phyloP scores from a whole-genome alignment of 257 asterid species.

The Solanum phureja region DNA sequence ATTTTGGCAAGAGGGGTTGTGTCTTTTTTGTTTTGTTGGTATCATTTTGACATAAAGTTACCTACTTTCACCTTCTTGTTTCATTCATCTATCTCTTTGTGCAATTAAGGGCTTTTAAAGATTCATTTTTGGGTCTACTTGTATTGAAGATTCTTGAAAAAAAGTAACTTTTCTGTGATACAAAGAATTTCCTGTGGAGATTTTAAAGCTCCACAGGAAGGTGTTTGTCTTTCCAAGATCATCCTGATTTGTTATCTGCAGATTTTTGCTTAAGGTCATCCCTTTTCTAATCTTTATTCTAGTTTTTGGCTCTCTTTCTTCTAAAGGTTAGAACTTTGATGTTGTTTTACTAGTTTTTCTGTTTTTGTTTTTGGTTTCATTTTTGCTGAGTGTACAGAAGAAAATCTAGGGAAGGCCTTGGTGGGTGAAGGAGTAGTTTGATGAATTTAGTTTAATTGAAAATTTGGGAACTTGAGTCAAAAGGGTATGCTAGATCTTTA shows the following conservation, averaged over 20 bases:
- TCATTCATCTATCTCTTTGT: not conserved
- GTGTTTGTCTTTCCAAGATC: not conserved
- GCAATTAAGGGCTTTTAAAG: not conserved
- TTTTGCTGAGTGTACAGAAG: not conserved
- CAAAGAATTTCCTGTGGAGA: not conserved
- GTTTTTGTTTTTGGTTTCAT: not conserved
- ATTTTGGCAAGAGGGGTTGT: not conserved
- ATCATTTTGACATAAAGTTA: not conserved
- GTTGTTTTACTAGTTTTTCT: not conserved
- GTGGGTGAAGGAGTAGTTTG: not conserved
- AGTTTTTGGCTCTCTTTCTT: not conserved
- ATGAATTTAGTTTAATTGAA: not conserved
- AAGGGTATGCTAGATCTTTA: slow-evolving; percentile 19
- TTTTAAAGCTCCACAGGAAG: not conserved
- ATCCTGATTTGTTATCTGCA: not conserved
- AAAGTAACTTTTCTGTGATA: not conserved
- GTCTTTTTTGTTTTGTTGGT: not conserved
- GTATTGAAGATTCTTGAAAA: not conserved
- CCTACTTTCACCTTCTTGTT: not conserved
- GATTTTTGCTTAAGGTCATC: not conserved
- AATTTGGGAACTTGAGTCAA: not conserved
- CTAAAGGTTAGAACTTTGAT: not conserved
- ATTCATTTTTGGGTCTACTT: not conserved
- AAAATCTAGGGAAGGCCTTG: not conserved
- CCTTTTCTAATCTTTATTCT: not conserved